A percentile compares a stretch with the other conserved stretches of the same genome.
Conservation (phyloP, 2,329 filamentous ascomycete species). For the Exophiala aquamarina region DNA sequence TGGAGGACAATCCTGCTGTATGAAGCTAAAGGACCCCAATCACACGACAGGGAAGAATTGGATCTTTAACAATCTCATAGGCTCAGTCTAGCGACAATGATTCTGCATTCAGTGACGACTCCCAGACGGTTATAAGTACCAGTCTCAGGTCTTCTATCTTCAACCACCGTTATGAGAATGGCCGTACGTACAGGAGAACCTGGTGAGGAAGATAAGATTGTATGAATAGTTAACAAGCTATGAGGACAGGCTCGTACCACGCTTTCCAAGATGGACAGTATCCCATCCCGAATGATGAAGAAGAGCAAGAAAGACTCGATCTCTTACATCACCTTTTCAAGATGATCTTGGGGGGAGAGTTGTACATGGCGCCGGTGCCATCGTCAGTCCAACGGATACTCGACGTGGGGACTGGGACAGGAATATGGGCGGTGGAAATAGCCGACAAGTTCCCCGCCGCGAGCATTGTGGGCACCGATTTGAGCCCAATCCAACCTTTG, state of each 20-base stretch:
- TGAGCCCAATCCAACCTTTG: constrained; percentile 27
- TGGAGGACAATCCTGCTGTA: too few species aligned
- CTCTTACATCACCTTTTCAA: constrained; percentile 11
- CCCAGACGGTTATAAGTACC: constrained; percentile 2
- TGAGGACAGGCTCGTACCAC: too few species aligned
- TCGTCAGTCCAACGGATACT: constrained; percentile 26
- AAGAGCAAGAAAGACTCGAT: constrained; percentile 36
- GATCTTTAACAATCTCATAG: background rate
- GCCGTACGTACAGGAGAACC: too few species aligned
- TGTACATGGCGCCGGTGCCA: constrained; percentile 28
- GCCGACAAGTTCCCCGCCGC: constrained; percentile 34
- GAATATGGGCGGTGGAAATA: constrained; percentile 40
- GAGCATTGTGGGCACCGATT: constrained; percentile 27
- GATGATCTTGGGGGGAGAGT: background rate
- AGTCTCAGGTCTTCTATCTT: constrained; percentile 9
- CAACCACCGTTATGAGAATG: constrained; percentile 35
- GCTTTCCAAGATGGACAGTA: constrained; percentile 20
- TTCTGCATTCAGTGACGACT: constrained; percentile 2
- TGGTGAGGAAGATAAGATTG: too few species aligned
- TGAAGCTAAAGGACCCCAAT: too few species aligned
- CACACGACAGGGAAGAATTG: too few species aligned
- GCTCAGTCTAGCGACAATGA: background rate
- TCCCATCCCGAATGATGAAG: constrained; percentile 33
- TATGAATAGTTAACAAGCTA: too few species aligned
- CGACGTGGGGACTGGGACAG: constrained; percentile 35